Conservation (phyloP, 1,139 yeast species). For the Sugiyamaella castrensis region DNA sequence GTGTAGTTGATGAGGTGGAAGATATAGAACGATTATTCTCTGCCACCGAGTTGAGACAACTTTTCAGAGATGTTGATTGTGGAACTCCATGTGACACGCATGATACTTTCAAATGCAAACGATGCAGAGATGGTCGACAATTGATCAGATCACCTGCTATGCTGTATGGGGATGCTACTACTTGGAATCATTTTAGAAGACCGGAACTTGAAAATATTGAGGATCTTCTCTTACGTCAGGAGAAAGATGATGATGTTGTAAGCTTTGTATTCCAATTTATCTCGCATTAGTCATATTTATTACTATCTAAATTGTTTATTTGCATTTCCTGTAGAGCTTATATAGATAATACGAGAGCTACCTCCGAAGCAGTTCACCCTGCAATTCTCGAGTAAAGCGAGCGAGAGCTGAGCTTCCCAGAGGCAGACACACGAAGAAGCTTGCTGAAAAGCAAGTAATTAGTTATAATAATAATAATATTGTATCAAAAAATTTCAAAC, state of each 20-base stretch:
- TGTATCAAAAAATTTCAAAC: background rate
- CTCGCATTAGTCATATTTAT: conserved; percentile 55
- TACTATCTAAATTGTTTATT: too few relatives aligned
- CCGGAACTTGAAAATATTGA: conserved; percentile 60
- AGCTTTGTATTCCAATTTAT: conserved; percentile 91
- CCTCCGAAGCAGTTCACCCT: too few relatives aligned
- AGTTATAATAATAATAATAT: conserved; percentile 1
- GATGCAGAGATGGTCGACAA: conserved; percentile 76
- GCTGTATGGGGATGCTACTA: conserved; percentile 96
- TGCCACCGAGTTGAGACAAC: conserved; percentile 69
- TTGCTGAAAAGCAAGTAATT: background rate
- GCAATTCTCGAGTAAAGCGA: too few relatives aligned
- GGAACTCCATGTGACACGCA: conserved; percentile 85
- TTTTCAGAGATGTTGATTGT: conserved; percentile 63
- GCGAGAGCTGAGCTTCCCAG: too few relatives aligned
- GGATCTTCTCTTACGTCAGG: conserved; percentile 75
- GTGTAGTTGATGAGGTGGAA: conserved; percentile 95
- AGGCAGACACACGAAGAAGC: too few relatives aligned
- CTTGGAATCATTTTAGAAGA: conserved; percentile 90
- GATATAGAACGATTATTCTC: conserved; percentile 92
- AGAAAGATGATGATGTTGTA: conserved; percentile 63
- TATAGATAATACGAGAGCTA: too few relatives aligned
- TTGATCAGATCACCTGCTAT: conserved; percentile 69
- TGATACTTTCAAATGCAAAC: conserved; percentile 81
- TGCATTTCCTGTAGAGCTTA: background rate